Base-by-base conservation (phyloP, 2,329 filamentous ascomycete genomes). In the Dactylonectria macrodidyma region DNA sequence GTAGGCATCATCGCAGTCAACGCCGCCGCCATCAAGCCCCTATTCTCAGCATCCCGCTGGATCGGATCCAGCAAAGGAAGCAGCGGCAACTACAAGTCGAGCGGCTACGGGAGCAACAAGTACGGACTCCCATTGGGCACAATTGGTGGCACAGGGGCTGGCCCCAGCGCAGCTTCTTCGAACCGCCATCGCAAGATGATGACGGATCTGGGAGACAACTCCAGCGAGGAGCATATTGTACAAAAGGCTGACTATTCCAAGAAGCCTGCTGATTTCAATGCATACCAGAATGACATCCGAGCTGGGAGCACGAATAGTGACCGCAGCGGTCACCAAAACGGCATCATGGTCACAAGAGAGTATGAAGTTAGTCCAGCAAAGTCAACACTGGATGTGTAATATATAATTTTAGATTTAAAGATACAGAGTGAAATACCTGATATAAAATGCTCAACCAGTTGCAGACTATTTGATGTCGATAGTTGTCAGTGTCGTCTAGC, bases 1-100 rank as follows among this genome's bases (percentile, higher is more conserved):
- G 79, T 84, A 36, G 82, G 77, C n/a, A 81, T 84, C 56, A 78
- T 85, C 41, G 81, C 81, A 52, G 80, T 83, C 57, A 84, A 83
- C 62, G 76, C 79, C n/a, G 80, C 82, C 2, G 77, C 77, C 22
- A 83, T 84, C 65, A 83, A 81, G 36, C 81, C 81, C 2, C 72
- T 83, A 14, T 82, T 84, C 75, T 79, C 76, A 4, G 73, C 71
- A 8, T 70, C 72, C 14, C 72, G 73, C 33, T 81, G 80, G 79
- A 73, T 81, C 60, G 73, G 73, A 10, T 77, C 78, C n/a, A 77
- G 76, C 62, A 77, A 79, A 24, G 73, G 76, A 12, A 78, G 75
- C 66, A 79, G 76, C 34, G 73, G 66, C 24, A 67, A 73, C 9
- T 74, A 76, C 52, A 72, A 73, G 55, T 66, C 67, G 5, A 75